Base-by-base conservation (phyloP, 106 monocot species). In the Posidonia australis region DNA sequence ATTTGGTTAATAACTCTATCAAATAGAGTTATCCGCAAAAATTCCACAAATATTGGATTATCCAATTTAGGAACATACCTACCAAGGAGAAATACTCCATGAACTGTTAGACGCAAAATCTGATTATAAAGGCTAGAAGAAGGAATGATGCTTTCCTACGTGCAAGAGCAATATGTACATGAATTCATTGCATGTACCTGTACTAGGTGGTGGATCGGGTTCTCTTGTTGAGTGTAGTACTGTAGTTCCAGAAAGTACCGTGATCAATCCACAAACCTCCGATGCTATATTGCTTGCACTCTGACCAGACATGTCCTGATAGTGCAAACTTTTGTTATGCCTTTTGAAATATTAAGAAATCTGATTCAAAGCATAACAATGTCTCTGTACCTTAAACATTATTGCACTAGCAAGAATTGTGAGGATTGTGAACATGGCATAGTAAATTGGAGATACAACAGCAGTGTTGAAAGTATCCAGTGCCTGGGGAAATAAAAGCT, bases 401-500 rank as follows among this genome's bases (percentile, higher is more conserved):
- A 92, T 92, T 22, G 87, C 84, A 63, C 87, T 92, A 36, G 92
- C 92, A 47, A 92, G 67, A 58, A 92, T 84, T 72, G 92, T 92
- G 43, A 87, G 67, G 45, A 79, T 84, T 25, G 92, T 92, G 55
- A 92, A 92, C 92, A 92, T 84, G 62, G 82, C 92, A 74, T 84
- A 92, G 60, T 92, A 92, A 25, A 92, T 82, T 10, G 92, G 87
- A 46, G 92, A 92, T 36, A 92, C 92, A 22, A 92, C 77, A 63
- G 92, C 92, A 36, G 92, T 82, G 54, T 92, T 86, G 75, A 92
- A 92, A 60, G 92, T 87, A 73, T 92, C 92, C 67, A 92, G 53
- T 74, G 92, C 87, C 92, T 92, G 82, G 22, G 79, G 73, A 11
- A 44, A 43, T 17, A 10, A 29, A 72, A 17, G 1, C 32, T 22